Percentiles rank a stretch among this genome's conserved stretches.
Evolutionary conservation across 768 basidiomycete species (phyloP).

Genomic region (Podaxis carcinomalis): DNA sequence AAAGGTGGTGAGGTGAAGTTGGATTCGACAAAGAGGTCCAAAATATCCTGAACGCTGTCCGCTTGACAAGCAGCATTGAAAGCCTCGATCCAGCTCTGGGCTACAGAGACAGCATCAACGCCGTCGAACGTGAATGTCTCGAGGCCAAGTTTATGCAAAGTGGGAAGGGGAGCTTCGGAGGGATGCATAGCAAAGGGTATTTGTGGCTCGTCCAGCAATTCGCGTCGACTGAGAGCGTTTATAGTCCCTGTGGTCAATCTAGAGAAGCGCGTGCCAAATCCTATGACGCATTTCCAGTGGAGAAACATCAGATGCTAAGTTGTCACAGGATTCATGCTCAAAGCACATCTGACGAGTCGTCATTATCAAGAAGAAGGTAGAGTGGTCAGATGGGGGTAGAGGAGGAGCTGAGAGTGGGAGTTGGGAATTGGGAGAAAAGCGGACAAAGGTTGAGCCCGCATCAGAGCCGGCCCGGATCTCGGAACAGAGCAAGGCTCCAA

Average conservation of each 20-base stretch:
- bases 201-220: background rate
- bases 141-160: constrained; percentile 24
- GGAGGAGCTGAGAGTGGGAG: too few species aligned
- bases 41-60: constrained; percentile 29
- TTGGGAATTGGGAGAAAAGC: too few species aligned
- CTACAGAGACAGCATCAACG: constrained; percentile 32
- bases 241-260: background rate
- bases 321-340: background rate
- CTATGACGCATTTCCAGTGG: background rate
- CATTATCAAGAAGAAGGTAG: background rate
- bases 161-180: constrained; percentile 24
- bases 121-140: constrained; percentile 22
- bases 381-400: background rate
- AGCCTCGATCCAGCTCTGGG: constrained; percentile 35
- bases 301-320: background rate
- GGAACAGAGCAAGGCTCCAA: too few species aligned
- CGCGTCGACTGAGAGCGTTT: background rate
- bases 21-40: constrained; percentile 30
- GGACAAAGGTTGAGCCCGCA: too few species aligned
- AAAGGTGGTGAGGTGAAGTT: constrained; percentile 15
- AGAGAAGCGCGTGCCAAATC: background rate
- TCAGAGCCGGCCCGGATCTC: too few species aligned
- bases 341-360: background rate
- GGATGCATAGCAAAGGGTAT: constrained; percentile 11
- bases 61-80: constrained; percentile 30